A percentile compares a stretch with the other conserved stretches of the same genome.
Conservation (phyloP, 1,284 basidiomycete genomes). For the Porodaedalea pini region DNA sequence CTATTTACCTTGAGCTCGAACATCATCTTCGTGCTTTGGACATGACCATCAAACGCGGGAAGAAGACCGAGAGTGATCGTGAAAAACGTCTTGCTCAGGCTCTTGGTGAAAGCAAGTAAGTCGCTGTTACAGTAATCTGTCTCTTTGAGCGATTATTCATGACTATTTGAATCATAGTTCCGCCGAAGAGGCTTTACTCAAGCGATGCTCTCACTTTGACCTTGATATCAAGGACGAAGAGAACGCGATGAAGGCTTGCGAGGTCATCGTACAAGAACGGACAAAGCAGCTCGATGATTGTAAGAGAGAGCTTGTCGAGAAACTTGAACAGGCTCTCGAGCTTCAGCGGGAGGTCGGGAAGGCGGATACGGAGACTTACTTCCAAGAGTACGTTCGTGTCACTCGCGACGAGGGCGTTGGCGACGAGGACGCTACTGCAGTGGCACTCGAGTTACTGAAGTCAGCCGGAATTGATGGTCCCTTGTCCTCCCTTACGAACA, state of each 20-base stretch:
- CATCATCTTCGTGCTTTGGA: conserved; percentile 88
- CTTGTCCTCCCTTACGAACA: conserved; percentile 27
- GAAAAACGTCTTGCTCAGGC: conserved; percentile 85
- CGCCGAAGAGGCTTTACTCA: conserved; percentile 87
- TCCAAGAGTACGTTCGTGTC: conserved; percentile 70
- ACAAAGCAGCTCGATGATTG: conserved; percentile 77
- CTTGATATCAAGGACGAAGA: conserved; percentile 71
- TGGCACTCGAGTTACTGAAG: conserved; percentile 57
- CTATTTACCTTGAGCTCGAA: conserved; percentile 94
- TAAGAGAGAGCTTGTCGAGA: conserved; percentile 65
- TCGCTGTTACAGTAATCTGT: conserved; percentile 20
- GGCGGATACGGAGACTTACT: conserved; percentile 68
- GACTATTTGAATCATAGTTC: conserved; percentile 43
- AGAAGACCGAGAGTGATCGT: conserved; percentile 87
- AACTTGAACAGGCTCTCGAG: conserved; percentile 63
- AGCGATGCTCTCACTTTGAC: conserved; percentile 92
- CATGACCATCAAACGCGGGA: conserved; percentile 80
- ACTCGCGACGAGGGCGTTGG: conserved; percentile 67
- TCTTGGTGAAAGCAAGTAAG: conserved; percentile 84
- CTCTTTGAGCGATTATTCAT: conserved; percentile 11
- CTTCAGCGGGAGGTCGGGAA: conserved; percentile 65
- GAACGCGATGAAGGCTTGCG: conserved; percentile 87
- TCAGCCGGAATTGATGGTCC: conserved; percentile 51
- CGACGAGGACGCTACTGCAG: conserved; percentile 69
- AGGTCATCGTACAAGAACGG: conserved; percentile 84